Percentiles rank a stretch among this genome's conserved stretches.
These are phyloP conservation scores for Neurospora sp. DNA, from an alignment of 495 filamentous ascomycete genomes.

Conservation along the genomic window DNA sequence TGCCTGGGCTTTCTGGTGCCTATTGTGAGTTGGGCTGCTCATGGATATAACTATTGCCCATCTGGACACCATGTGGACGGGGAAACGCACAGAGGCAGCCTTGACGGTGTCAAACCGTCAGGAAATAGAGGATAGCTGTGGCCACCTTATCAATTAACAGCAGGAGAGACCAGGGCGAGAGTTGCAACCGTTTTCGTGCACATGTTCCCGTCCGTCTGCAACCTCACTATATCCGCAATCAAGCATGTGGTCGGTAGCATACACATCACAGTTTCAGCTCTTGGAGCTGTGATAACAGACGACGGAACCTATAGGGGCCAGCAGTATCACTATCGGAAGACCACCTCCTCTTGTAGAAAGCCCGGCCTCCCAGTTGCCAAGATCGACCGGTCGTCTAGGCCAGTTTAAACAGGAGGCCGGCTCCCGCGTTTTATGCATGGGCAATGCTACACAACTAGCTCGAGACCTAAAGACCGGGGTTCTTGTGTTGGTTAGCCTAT, in stretches of 20 bases:
- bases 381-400: slow-evolving; percentile 4
- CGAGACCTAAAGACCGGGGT: slow-evolving; percentile 7
- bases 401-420: slow-evolving; percentile 23
- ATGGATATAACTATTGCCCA: background rate
- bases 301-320: background rate
- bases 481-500: background rate
- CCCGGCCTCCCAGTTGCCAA: slow-evolving; percentile 12
- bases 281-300: background rate
- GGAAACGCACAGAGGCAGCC: background rate
- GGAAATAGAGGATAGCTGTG: background rate
- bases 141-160: background rate
- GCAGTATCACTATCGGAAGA: slow-evolving; percentile 11
- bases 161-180: background rate
- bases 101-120: background rate
- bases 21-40: background rate
- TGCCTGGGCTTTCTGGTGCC: background rate
- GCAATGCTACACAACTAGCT: slow-evolving; percentile 3
- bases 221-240: background rate
- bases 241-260: background rate
- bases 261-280: background rate
- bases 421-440: slow-evolving; percentile 17
- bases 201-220: background rate
- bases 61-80: background rate
- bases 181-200: background rate
- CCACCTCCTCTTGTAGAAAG: slow-evolving; percentile 9